Percentiles rank a stretch among this genome's conserved stretches.
Evolutionary conservation across 2,329 filamentous ascomycete genomes (phyloP).

Genomic region (Huntiella omanensis): DNA sequence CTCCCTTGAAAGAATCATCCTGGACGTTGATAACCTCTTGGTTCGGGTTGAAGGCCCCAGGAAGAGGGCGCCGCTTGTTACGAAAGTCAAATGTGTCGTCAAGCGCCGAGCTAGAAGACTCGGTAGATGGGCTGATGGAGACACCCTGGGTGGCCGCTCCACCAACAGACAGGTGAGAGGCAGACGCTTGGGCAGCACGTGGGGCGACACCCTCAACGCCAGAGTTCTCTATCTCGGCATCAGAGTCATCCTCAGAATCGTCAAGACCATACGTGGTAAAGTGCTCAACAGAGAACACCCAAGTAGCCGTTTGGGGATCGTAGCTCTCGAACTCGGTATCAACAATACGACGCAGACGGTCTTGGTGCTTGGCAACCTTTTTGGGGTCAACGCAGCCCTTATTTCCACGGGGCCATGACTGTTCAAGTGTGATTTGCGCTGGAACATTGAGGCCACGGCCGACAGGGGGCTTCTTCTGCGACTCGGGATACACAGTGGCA

Average conservation of each 20-base stretch:
- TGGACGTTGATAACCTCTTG: neutral
- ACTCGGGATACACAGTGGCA: constrained; percentile 70
- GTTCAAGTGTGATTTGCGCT: constrained; percentile 69
- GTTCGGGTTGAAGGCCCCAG: constrained; percentile 51
- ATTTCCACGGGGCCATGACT: constrained; percentile 71
- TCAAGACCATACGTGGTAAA: constrained; percentile 91
- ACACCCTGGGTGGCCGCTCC: neutral
- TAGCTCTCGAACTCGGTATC: constrained; percentile 74
- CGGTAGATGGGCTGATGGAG: constrained; percentile 9
- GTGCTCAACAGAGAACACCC: constrained; percentile 87
- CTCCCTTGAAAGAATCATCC: constrained; percentile 17
- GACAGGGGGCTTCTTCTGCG: constrained; percentile 58
- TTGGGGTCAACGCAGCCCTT: constrained; percentile 35
- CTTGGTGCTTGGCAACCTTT: constrained; percentile 62
- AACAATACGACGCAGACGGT: constrained; percentile 57
- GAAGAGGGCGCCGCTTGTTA: constrained; percentile 34
- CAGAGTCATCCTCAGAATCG: constrained; percentile 50
- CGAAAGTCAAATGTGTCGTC: constrained; percentile 42
- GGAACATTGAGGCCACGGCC: constrained; percentile 88
- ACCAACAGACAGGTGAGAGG: neutral
- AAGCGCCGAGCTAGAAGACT: constrained; percentile 14
- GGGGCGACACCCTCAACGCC: neutral
- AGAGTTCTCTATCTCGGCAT: constrained; percentile 19
- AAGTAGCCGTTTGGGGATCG: constrained; percentile 59
- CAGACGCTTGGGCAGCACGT: neutral